Evolutionary conservation across 176 grass and related monocot genomes (phyloP), one percentile per base, ranked within the genome.

Genomic region (Carex scoparia): DNA sequence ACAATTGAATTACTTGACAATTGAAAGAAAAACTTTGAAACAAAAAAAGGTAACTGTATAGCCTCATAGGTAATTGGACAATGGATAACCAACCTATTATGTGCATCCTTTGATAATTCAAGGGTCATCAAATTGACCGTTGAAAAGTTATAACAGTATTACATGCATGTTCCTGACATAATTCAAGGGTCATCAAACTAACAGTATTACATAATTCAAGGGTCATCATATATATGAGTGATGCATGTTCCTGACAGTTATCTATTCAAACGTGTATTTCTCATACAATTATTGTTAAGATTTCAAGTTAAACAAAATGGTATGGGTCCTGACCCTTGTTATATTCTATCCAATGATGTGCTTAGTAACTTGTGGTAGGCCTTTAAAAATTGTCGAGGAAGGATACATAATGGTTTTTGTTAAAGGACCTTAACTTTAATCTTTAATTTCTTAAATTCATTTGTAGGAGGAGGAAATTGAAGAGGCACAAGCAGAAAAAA

Each of bases 401-500:
- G 10, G 23, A 54, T 76, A 14, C 5, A 10, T 30, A 23, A 10
- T 54, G 4, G 7, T 74, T 44, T 28, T 54, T 76, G 19, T 76
- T 76, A 30, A 13, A 51, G 0, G 4, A 51, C 42, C 44, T 76
- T 74, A 28, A n/a, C 23, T 55, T 31, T 14, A 32, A 1, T 64
- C 8, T 42, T 81, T 46, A 14, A 80, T 19, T 81, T 49, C 59
- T 81, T 18, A 48, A 64, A 44, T 81, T 81, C 3, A 58, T 69
- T 7, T 58, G 65, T 31, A 79, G 67, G 65, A 85, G 32, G 77
- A 76, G 32, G 59, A 61, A 30, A 32, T 35, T 66, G 76, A 83
- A 37, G n/a, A 62, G 61, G 42, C 28, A 35, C 37, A 86, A 12
- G 67, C 4, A 11, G 84, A 69, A 32, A 48, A 46, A 54, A 16